These are phyloP conservation scores for Brasenia schreberi DNA, from an alignment of 164 flowering plant genomes.

Conservation along the genomic window DNA sequence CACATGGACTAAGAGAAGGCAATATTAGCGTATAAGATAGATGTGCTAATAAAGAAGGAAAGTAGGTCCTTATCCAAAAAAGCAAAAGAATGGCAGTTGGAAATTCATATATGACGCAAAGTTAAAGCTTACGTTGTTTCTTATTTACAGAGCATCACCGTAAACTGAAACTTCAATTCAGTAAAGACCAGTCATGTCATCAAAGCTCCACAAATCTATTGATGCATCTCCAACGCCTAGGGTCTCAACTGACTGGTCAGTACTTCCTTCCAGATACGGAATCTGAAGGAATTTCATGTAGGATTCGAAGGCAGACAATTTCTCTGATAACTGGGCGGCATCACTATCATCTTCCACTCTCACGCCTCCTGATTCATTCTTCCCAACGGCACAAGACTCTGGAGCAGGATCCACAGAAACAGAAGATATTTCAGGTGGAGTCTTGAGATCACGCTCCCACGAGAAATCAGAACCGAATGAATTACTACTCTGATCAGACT, in stretches of 20 bases:
- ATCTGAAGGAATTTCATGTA: neutral
- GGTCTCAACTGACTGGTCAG: neutral
- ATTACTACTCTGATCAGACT: slow-evolving; percentile 72
- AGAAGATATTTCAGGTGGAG: slow-evolving; percentile 58
- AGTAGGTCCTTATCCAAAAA: too few relatives aligned
- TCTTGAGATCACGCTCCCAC: slow-evolving; percentile 44
- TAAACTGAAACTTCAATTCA: neutral
- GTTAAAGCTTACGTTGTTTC: neutral
- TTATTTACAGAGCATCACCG: neutral
- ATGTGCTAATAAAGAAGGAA: too few relatives aligned
- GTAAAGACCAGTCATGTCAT: neutral
- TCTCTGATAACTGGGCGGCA: slow-evolving; percentile 38
- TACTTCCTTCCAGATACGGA: neutral
- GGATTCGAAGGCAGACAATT: slow-evolving; percentile 26
- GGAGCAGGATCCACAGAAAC: slow-evolving; percentile 23
- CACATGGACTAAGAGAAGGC: too few relatives aligned
- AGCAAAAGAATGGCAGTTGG: too few relatives aligned
- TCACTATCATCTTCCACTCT: slow-evolving; percentile 14
- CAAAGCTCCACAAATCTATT: neutral
- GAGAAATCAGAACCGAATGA: slow-evolving; percentile 60
- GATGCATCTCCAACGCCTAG: neutral
- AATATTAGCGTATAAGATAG: too few relatives aligned
- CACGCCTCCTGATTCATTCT: slow-evolving; percentile 17
- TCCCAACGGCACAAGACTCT: slow-evolving; percentile 46
- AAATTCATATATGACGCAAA: too few relatives aligned